These are phyloP conservation scores for Lactarius sanguifluus DNA, from an alignment of 768 basidiomycete species.

Conservation along the genomic window DNA sequence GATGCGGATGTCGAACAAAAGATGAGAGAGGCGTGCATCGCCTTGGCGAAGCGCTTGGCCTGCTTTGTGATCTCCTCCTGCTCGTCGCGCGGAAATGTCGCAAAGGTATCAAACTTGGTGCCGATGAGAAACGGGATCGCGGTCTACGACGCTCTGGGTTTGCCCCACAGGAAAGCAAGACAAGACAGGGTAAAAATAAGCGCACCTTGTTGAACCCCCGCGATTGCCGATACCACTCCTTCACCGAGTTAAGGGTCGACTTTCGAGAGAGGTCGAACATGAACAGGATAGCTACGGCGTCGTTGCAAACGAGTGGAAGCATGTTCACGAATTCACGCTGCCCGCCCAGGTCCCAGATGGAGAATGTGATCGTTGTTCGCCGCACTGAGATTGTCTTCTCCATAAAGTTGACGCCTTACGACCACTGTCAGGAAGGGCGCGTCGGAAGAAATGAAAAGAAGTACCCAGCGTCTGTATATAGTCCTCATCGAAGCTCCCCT, in stretches of 20 bases:
- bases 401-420: conserved; percentile 94
- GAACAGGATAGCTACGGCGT: conserved; percentile 99
- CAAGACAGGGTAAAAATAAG: conserved; percentile 18
- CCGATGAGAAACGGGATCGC: conserved; percentile 98
- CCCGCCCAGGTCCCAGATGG: conserved; percentile 97
- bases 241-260: conserved; percentile 96
- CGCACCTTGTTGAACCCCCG: conserved; percentile 97
- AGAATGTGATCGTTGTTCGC: conserved; percentile 98
- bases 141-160: conserved; percentile 53
- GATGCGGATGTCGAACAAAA: conserved; percentile 99
- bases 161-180: not conserved
- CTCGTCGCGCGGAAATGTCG: conserved; percentile 93
- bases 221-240: conserved; percentile 99
- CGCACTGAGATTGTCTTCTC: conserved; percentile 99
- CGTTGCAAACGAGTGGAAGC: conserved; percentile 97
- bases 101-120: conserved; percentile 97
- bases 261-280: conserved; percentile 99
- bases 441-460: conserved; percentile 31
- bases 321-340: conserved; percentile 99
- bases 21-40: conserved; percentile 99
- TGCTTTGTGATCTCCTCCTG: conserved; percentile 99
- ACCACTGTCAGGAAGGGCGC: conserved; percentile 21
- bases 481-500: conserved; percentile 98
- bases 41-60: conserved; percentile 97
- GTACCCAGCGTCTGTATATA: conserved; percentile 98